Base-by-base conservation (phyloP, 352 stramenopile genomes). In the Globisporangium heterothallicum region DNA sequence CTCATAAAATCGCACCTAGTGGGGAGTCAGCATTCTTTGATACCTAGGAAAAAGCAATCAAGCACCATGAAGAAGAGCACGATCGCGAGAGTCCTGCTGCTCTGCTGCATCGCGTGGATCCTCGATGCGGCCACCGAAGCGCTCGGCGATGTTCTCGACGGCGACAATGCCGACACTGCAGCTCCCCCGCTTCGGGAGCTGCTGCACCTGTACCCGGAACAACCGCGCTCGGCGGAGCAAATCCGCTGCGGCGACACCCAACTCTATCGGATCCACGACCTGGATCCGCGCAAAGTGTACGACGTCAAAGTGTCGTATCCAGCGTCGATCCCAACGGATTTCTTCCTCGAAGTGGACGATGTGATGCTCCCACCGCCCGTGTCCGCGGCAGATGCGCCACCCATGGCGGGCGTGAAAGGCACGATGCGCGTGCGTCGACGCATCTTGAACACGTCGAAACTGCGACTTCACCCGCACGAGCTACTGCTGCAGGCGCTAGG, bases 241-340 rank as follows among this genome's bases (percentile, higher is more conserved):
- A 42, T 83, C 6, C 55, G 50, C 19, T 86, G 79, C 27, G 74
- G 72, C 29, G 35, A 69, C 6, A 63, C 63, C 13, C 72, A 80
- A 43, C 35, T 78, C 56, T 91, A 78, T 46, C 73, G 67, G 45
- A 57, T 87, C n/a, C 61, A 63, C 27, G 57, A 72, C 10, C 64
- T 91, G 10, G 58, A 75, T 4, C 63, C 70, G 0, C 19, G 22
- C 54, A 65, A 56, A 13, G 67, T 84, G 16, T 91, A 88, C 64
- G 78, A 88, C 53, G 65, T 91, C 58, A 91, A 91, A 65, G 67
- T 91, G 48, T 91, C 79, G 57, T 91, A 87, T 36, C 64, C 73
- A 3, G 74, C 79, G 3, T 75, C 74, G 6, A 52, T 83, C 18
- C 79, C 79, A 2, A 85, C 75, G 1, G 34, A 61, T 1, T 87